Evolutionary conservation across 169 alveolate genomes (phyloP), one percentile per base, ranked within the genome.

Genomic region (Plasmodium vivax): DNA sequence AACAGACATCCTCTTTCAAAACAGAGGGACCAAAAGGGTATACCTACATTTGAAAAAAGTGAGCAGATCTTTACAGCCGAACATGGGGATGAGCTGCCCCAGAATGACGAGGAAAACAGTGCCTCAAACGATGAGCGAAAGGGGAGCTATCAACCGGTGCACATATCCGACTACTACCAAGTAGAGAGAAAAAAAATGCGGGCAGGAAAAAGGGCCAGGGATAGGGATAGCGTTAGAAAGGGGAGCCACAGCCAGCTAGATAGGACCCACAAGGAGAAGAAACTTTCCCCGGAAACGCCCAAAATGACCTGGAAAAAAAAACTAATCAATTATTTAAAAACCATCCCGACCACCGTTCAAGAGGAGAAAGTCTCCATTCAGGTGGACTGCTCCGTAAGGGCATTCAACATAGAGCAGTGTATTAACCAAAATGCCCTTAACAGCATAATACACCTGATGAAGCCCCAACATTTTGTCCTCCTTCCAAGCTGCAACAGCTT

Each of bases 401-500:
- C 73, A 27, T 90, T 80, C 80, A 32, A 90, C 72, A 62, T 90
- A 3, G 84, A 90, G 80, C 58, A 90, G 43, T 23, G 7, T 34
- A 45, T 80, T 38, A 90, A 90, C 73, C 94, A 90, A 30, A 90
- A 90, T 56, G 51, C 72, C 27, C 74, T 90, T 58, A 90, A 80
- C 62, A 90, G 77, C 3, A 68, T 90, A 23, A 38, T 90, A 80
- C 72, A 10, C 19, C n/a, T 80, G 14, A 80, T 90, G 75, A 90
- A 90, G 47, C 94, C 94, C 36, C 81, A 80, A 41, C 27, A 90
- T 79, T 90, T 90, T 90, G 91, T 90, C 34, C 72, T 90, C n/a
- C 83, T 90, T 41, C 94, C 94, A 38, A 58, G 77, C 2, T 90
- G 83, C 72, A 81, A 90, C 80, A 58, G 84, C 32, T 90, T 58